Evolutionary conservation across 192 early-diverging fungal species (phyloP), one percentile per base, ranked within the genome.

Genomic region (Geosiphon pyriformis): DNA sequence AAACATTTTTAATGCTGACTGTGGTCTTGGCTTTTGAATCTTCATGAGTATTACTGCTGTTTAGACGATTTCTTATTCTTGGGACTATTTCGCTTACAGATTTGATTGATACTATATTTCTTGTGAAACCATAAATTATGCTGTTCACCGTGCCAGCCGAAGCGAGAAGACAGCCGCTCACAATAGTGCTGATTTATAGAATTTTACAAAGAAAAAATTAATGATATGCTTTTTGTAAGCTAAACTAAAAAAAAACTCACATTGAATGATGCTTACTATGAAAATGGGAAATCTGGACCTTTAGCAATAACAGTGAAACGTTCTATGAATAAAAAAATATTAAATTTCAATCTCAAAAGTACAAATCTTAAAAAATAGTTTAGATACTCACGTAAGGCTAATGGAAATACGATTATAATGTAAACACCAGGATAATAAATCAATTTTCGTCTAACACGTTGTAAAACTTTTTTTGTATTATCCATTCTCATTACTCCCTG

Each of bases 401-500:
- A 67, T 22, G 65, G 65, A 46, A 34, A 42, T 34, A 67, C 42
- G 6, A 67, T 20, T n/a, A 47, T 0, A 15, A 67, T 47, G 47
- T 67, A 67, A 8, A 57, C 35, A 1, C 42, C 22, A n/a, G 65
- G 65, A 55, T 67, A 67, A 35, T 51, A 67, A 30, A 67, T 15
- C 7, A 67, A 48, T 57, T 67, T 67, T 4, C 26, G 55, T 31
- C 35, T 48, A 20, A 55, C 54, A 35, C 10, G 20, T n/a, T 67
- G 52, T 56, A 67, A 57, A 23, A 42, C 42, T 47, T n/a, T 47
- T 29, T 46, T 67, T 0, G 53, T 35, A 0, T 25, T 29, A 30
- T 47, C 3, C 7, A 3, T 27, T 20, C 25, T 3, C 25, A 57
- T 67, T 58, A 6, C 17, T 37, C 54, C 7, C 47, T 55, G 65